Base-by-base conservation (phyloP, 768 basidiomycete genomes). In the Pholiota molesta region DNA sequence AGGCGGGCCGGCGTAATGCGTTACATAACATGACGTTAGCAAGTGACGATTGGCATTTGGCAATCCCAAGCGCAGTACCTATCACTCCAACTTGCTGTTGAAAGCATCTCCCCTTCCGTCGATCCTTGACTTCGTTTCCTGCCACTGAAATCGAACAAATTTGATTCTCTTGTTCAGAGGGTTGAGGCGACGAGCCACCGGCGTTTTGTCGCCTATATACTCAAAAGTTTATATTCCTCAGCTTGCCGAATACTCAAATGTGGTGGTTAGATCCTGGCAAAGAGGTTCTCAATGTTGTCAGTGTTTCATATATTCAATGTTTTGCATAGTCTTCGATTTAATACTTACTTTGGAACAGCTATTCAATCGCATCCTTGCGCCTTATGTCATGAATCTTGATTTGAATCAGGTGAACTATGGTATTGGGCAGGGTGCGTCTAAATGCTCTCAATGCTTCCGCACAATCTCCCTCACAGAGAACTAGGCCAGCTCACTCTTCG, bases 331-430 rank as follows among this genome's bases (percentile, higher is more conserved):
- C 53, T 21, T 45, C 52, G n/a, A 6, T 56, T 13, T 26, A 26
- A 52, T 31, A 35, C 31, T 42, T 29, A n/a, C 29, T 28, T 60
- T 56, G 51, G 31, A n/a, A 21, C 67, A 81, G 92, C 73, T 95
- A 67, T 92, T 97, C 78, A 96, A 96, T 74, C 87, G 91, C 65
- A 91, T 95, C 65, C 86, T 97, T 54, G 92, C 93, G 28, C 95
- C 94, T 0, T 98, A 98, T 83, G 91, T 98, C 66, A 94, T 95
- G 79, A 97, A 98, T 72, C 78, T 99, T 73, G 95, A 98, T 74
- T 85, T 95, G 73, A 91, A 94, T 72, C 94, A 96, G 75, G 91
- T 99, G 53, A 95, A 95, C 71, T 90, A 97, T 81, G 95, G 93
- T 16, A 91, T 97, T 66, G 91, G 85, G 61, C 90, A 92, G 82